These are phyloP conservation scores for Litchi chinensis DNA, from an alignment of 345 rosid species.

Conservation along the genomic window DNA sequence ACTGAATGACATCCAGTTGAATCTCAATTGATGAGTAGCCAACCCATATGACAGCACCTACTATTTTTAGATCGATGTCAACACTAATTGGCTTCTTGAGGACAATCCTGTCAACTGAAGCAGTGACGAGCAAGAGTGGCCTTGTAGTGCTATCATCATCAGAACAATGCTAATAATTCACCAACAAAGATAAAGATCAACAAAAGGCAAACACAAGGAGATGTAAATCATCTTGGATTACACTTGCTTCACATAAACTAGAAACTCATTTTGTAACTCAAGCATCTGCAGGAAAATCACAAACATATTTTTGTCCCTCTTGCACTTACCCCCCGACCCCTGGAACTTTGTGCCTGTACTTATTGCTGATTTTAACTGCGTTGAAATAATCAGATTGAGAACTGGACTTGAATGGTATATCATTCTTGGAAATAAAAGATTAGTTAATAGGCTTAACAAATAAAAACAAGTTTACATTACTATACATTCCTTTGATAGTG, in stretches of 20 bases:
- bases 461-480: too few relatives aligned
- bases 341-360: background rate
- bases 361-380: background rate
- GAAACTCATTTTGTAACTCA: background rate
- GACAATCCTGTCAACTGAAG: constrained; percentile 83
- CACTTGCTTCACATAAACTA: constrained; percentile 1
- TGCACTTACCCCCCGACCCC: too few relatives aligned
- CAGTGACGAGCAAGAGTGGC: constrained; percentile 83
- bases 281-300: background rate
- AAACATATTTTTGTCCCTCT: background rate
- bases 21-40: constrained; percentile 85
- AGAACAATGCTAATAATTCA: constrained; percentile 68
- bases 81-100: constrained; percentile 76
- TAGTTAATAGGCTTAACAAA: too few relatives aligned
- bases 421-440: too few relatives aligned
- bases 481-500: too few relatives aligned
- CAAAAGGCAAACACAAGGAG: background rate
- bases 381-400: background rate
- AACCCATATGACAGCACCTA: constrained; percentile 83
- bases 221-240: background rate
- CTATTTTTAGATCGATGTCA: constrained; percentile 63
- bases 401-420: background rate
- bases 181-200: constrained; percentile 17
- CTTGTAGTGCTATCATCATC: constrained; percentile 80
- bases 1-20: constrained; percentile 75